Base-by-base conservation (phyloP, 352 stramenopile genomes). In the Phytophthora hibernalis region DNA sequence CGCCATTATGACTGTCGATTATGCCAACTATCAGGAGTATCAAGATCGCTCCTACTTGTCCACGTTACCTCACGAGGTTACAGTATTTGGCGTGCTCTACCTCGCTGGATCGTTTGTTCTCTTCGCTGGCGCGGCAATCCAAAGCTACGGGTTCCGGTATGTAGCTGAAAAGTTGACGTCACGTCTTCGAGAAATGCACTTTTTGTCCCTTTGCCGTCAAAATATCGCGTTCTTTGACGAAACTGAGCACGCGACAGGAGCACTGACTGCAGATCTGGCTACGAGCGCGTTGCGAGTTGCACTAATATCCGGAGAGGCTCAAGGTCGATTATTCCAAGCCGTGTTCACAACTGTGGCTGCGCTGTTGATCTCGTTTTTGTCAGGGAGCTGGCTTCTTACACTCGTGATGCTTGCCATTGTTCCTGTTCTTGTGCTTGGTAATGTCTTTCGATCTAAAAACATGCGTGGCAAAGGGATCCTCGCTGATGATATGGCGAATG, bases 321-420 rank as follows among this genome's bases (percentile, higher is more conserved):
- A 80, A 38, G 77, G 74, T 0, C 71, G 80, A 10, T 57, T 90
- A 22, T 60, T 91, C 2, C 73, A 87, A 35, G 68, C 76, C 11
- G 22, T 79, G 8, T 83, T 80, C 51, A 87, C 79, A 3, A 72
- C 85, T 16, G 22, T 84, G 20, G 66, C 68, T 15, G 78, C 74
- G 8, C 60, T 89, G 18, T 45, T 76, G 12, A 82, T 90, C 37
- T 82, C 83, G 18, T 80, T 91, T 21, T 77, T 83, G 38, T 40
- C 74, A 2, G 82, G 76, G 6, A 82, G 67, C 26, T 92, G 82
- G 82, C 53, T 85, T 40, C 59, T 95, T 4, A 83, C 81, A 3
- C 69, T 91, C 21, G 70, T 91, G 21, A 85, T 91, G 68, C 47
- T 89, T 9, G 76, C 71, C 4, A 72, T 87, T 11, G 76, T 91